phyloP scores from a whole-genome alignment of 2,329 filamentous ascomycete species.

The Aspergillus novoparasiticus region DNA sequence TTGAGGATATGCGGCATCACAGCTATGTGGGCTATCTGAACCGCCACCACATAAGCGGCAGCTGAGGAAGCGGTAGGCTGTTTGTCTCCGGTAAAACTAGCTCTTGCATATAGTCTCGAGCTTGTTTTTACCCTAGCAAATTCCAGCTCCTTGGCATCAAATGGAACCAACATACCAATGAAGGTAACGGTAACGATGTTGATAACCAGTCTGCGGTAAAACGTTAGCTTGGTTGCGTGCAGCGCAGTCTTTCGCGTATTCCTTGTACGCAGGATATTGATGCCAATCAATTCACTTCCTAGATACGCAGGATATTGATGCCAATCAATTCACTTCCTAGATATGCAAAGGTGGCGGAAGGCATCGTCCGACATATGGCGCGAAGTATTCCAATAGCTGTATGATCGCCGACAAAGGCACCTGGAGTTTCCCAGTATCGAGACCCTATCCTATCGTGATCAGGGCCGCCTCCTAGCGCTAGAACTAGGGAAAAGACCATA shows the following conservation, averaged over 20 bases:
- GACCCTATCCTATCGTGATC: conserved; percentile 65
- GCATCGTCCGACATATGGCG: conserved; percentile 69
- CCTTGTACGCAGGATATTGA: conserved; percentile 77
- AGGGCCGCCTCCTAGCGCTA: conserved; percentile 67
- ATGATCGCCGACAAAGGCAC: conserved; percentile 56
- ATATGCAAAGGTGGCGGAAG: conserved; percentile 78
- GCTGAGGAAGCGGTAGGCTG: conserved; percentile 37
- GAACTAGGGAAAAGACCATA: conserved; percentile 65
- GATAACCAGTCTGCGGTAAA: conserved; percentile 80
- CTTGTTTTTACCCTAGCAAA: conserved; percentile 51
- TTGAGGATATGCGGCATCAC: conserved; percentile 70
- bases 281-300: conserved; percentile 74
- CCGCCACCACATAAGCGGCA: conserved; percentile 76
- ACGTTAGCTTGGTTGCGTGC: conserved; percentile 76
- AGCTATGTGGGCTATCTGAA: conserved; percentile 65
- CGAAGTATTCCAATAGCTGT: conserved; percentile 59
- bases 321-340: conserved; percentile 76
- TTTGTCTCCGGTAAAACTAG: conserved; percentile 38
- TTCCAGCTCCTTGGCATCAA: conserved; percentile 62
- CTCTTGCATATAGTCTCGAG: conserved; percentile 35
- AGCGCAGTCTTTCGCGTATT: conserved; percentile 77
- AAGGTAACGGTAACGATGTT: conserved; percentile 74
- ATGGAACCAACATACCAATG: conserved; percentile 75
- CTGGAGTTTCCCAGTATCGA: conserved; percentile 66
- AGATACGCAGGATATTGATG: conserved; percentile 77